Base-by-base conservation (phyloP, 768 basidiomycete genomes). In the Amyloporia xantha region DNA sequence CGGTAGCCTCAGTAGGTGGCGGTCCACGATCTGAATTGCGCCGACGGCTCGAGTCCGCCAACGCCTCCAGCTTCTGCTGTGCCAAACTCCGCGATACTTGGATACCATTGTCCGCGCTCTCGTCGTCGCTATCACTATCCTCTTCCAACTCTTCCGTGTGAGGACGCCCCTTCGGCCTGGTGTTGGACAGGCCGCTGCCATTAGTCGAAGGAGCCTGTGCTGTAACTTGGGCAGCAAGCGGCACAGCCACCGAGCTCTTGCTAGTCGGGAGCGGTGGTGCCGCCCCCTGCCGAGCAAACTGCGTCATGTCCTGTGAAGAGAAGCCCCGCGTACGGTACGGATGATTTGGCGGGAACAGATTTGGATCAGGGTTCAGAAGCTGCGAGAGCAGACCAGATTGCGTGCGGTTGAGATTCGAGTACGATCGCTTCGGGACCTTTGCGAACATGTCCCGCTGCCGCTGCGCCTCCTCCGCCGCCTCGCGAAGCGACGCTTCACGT, bases 361-460 rank as follows among this genome's bases (percentile, higher is more conserved):
- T 59, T 17, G 82, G 81, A 58, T 84, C 76, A 0, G 87, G 88
- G 54, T 89, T 82, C 72, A 91, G 72, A 37, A 91, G 66, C 62
- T 79, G 79, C 23, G 78, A 78, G 47, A 89, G 66, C 37, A 86
- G 63, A 3, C 86, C 87, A 7, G 75, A 76, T 41, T 68, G 65
- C 9, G 74, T 69, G 46, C 65, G 79, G 59, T 63, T 80, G 62
- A 75, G 64, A 51, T 79, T 79, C 45, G 77, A 75, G 60, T 84
- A 86, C 26, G 80, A 84, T 24, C 75, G 67, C 44, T 77, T 73
- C 1, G 85, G 86, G 12, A 82, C 72, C 66, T 90, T 89, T 52
- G 76, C 73, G 58, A 86, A 84, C 71, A 91, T 70, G 12, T 91
- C 84, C 24, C 77, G 75, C 55, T 84, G 77, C 15, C 79, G 75